A percentile compares a stretch with the other conserved stretches of the same genome.
phyloP scores from a whole-genome alignment of 345 rosid genomes.

The Nasturtium officinale region DNA sequence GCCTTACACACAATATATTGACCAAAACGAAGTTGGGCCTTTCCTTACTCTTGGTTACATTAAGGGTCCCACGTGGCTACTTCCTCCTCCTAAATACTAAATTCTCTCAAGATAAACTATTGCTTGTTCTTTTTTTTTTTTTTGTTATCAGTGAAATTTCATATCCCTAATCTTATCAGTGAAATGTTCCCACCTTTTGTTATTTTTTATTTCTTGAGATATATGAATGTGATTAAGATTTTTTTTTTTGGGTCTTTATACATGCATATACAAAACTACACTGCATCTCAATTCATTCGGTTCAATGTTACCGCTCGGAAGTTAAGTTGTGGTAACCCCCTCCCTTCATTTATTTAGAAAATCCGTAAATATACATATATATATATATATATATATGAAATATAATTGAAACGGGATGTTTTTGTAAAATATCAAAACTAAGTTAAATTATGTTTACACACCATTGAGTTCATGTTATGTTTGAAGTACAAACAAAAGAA shows the following conservation, averaged over 20 bases:
- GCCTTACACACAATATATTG: constrained; percentile 46
- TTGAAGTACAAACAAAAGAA: constrained; percentile 6
- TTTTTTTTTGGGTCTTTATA: not conserved
- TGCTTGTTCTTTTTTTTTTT: not conserved
- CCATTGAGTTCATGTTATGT: constrained; percentile 2
- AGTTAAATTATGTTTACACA: not conserved
- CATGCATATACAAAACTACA: not conserved
- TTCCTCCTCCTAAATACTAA: constrained; percentile 45
- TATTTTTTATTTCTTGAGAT: not conserved
- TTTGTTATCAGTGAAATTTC: too few relatives aligned
- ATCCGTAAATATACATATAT: not conserved
- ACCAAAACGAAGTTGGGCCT: constrained; percentile 29
- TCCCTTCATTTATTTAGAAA: not conserved
- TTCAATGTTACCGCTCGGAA: not conserved
- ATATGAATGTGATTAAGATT: not conserved
- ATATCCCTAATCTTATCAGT: not conserved
- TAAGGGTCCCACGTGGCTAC: constrained; percentile 42
- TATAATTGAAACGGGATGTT: not conserved
- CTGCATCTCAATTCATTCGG: constrained; percentile 8
- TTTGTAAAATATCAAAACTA: not conserved
- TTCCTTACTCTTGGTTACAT: constrained; percentile 43
- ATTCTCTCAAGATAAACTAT: not conserved
- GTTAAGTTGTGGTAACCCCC: not conserved
- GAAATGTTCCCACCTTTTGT: constrained; percentile 11
- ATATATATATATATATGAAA: not conserved